Base-by-base conservation (phyloP, 257 asterid genomes). In the Dorcoceras hygrometricum region DNA sequence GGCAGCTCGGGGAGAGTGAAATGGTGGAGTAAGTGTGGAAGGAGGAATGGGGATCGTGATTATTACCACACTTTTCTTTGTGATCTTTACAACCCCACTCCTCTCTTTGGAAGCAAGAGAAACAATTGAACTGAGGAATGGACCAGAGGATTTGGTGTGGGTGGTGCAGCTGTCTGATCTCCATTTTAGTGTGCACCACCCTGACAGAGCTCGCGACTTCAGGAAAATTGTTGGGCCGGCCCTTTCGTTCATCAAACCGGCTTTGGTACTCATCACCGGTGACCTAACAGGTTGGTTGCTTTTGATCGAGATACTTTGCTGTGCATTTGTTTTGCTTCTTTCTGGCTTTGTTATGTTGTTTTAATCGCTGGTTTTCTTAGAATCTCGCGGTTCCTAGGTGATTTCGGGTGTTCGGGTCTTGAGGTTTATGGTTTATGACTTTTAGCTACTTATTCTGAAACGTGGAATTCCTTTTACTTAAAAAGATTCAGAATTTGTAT, bases 91-190 rank as follows among this genome's bases (percentile, higher is more conserved):
- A n/a, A 28, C 72, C 34, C 75, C 59, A 19, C 67, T 68, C 18
- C 55, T 72, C 19, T 36, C 46, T 28, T 72, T 75, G 53, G 56
- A 68, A 23, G 68, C 68, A 43, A 65, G 32, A 55, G 71, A 73
- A 60, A 57, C 71, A 65, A 81, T 86, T 2, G 84, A 80, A 73
- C 59, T 75, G 34, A 73, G 73, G 31, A 86, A 75, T 25, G 84
- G 81, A 16, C 91, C 95, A 6, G 86, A 84, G 75, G 99, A 94
- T 81, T 86, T 94, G 75, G 91, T 76, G 65, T 94, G 97, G 99
- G 76, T 88, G 74, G 99, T 90, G 76, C 97, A 94, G 87, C 88
- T 94, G 12, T 88, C 99, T 67, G 99, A 90, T 88, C 96, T 94
- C 63, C 97, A 90, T 78, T 94, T 94, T 86, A 94, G 97, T 77